Percentiles rank a stretch among this genome's conserved stretches.
phyloP scores from a whole-genome alignment of 352 stramenopile genomes.

The Phytophthora citricola region DNA sequence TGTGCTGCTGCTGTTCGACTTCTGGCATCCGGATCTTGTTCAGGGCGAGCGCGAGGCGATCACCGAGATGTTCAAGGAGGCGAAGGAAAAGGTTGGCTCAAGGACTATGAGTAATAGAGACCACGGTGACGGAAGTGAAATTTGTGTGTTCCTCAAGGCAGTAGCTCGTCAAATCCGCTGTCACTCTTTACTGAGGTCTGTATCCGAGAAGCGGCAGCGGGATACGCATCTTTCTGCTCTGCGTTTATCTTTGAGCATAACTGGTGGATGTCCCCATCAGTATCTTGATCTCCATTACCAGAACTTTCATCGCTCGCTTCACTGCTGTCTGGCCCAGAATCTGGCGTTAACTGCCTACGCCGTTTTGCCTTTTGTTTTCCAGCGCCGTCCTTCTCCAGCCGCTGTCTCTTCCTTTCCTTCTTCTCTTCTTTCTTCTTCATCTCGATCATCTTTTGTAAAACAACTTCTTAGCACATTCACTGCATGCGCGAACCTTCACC shows the following conservation, averaged over 20 bases:
- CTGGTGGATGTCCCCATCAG: conserved; percentile 30
- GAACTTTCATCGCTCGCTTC: not conserved
- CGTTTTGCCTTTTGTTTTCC: conserved; percentile 19
- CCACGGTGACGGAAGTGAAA: not conserved
- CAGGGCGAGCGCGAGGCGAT: conserved; percentile 64
- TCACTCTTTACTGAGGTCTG: not conserved
- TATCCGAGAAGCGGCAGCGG: not conserved
- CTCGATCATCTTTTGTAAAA: conserved; percentile 70
- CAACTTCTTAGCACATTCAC: conserved; percentile 65
- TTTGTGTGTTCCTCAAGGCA: conserved; percentile 19
- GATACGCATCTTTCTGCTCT: conserved; percentile 27
- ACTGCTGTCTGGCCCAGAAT: not conserved
- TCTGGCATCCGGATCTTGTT: conserved; percentile 78
- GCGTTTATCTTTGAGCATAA: conserved; percentile 48
- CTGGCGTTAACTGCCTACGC: conserved; percentile 6
- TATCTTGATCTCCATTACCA: not conserved
- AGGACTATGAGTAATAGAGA: conserved; percentile 49
- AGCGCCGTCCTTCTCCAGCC: conserved; percentile 5
- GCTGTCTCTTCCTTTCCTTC: conserved; percentile 19
- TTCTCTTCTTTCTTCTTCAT: conserved; percentile 21
- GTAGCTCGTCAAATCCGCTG: conserved; percentile 22
- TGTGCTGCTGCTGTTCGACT: conserved; percentile 89
- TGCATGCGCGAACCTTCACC: conserved; percentile 82
- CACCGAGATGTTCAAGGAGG: conserved; percentile 75
- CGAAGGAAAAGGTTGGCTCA: conserved; percentile 79